These are phyloP conservation scores for Fusarium sp. DNA, from an alignment of 2,329 filamentous ascomycete species.

Conservation along the genomic window DNA sequence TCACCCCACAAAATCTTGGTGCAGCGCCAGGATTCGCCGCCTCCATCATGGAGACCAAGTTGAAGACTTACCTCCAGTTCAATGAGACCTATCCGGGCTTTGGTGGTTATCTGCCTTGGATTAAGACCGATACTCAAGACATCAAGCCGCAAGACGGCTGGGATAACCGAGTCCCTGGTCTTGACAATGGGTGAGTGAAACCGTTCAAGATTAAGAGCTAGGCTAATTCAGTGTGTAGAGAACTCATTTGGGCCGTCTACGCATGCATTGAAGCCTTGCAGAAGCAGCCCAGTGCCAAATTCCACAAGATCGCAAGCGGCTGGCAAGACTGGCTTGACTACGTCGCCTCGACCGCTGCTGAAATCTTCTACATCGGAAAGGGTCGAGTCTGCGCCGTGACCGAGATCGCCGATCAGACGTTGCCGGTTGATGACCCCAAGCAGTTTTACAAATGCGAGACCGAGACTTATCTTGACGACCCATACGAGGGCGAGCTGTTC, in stretches of 20 bases:
- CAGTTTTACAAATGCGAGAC: slow-evolving; percentile 54
- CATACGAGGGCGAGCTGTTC: slow-evolving; percentile 58
- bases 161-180: slow-evolving; percentile 53
- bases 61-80: slow-evolving; percentile 54
- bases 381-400: slow-evolving; percentile 56
- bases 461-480: slow-evolving; percentile 51
- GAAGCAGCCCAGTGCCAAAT: slow-evolving; percentile 36
- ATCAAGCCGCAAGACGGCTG: slow-evolving; percentile 52
- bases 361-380: slow-evolving; percentile 53
- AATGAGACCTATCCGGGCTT: slow-evolving; percentile 56
- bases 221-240: slow-evolving; percentile 35
- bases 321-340: slow-evolving; percentile 58
- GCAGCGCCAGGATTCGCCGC: slow-evolving; percentile 49
- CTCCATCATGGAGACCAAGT: slow-evolving; percentile 53
- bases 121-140: slow-evolving; percentile 45
- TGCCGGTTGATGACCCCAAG: slow-evolving; percentile 43
- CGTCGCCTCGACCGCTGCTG: slow-evolving; percentile 50
- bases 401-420: slow-evolving; percentile 49
- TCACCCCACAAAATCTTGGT: slow-evolving; percentile 49
- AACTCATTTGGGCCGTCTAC: slow-evolving; percentile 58
- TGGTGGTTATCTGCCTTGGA: slow-evolving; percentile 56
- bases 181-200: slow-evolving; percentile 53
- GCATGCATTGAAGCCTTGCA: slow-evolving; percentile 53
- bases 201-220: accelerated
- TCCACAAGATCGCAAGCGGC: slow-evolving; percentile 46